Evolutionary conservation across 2,329 filamentous ascomycete species (phyloP).

Genomic region (Fusarium vanettenii): DNA sequence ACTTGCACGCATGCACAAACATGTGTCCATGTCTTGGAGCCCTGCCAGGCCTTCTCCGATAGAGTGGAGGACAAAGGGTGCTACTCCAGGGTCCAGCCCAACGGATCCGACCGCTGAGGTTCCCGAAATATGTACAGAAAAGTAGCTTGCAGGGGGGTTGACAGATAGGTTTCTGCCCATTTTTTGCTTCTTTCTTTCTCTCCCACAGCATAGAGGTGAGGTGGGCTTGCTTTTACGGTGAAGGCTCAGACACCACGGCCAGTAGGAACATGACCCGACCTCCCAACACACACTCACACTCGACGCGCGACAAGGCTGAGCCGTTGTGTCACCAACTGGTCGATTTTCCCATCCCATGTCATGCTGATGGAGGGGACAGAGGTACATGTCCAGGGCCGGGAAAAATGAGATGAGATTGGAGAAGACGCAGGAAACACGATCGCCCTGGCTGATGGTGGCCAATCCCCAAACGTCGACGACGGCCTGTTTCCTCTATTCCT

Average conservation of each 20-base stretch:
- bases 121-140: conserved; percentile 24
- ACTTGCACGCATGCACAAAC: not conserved
- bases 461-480: conserved; percentile 29
- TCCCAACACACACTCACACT: conserved; percentile 8
- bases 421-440: conserved; percentile 22
- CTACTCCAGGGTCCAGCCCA: conserved; percentile 24
- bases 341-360: conserved; percentile 9
- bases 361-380: conserved; percentile 5
- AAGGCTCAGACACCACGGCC: conserved; percentile 10
- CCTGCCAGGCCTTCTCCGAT: conserved; percentile 13
- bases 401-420: conserved; percentile 29
- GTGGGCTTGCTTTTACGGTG: not conserved
- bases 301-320: conserved; percentile 26
- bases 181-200: conserved; percentile 5
- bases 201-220: not conserved
- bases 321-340: conserved; percentile 27
- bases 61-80: conserved; percentile 17
- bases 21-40: not conserved
- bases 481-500: conserved; percentile 34
- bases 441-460: conserved; percentile 32
- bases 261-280: conserved; percentile 31
- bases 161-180: conserved; percentile 4
- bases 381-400: conserved; percentile 7
- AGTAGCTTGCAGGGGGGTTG: conserved; percentile 10
- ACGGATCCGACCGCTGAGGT: conserved; percentile 22